Evolutionary conservation across 371 early-diverging fungal genomes (phyloP).

Genomic region (Syncephalis plumigaleata): DNA sequence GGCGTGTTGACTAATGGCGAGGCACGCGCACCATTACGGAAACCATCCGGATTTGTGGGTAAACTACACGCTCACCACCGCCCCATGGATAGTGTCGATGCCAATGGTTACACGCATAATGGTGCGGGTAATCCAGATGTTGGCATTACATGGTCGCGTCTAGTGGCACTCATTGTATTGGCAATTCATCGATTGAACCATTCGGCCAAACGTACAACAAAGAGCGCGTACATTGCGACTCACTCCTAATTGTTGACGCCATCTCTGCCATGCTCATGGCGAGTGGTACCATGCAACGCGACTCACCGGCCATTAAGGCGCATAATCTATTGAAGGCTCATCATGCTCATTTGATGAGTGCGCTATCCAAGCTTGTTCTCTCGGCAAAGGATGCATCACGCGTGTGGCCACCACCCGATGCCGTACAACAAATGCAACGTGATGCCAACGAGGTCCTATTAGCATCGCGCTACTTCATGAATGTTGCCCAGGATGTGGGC

Average conservation of each 20-base stretch:
- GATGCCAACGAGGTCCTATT: conserved; percentile 47
- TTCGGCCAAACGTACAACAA: conserved; percentile 35
- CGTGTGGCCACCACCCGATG: conserved; percentile 64
- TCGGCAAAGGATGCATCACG: conserved; percentile 67
- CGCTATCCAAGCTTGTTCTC: conserved; percentile 64
- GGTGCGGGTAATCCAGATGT: neutral
- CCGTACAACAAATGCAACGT: conserved; percentile 34
- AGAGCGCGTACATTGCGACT: conserved; percentile 33
- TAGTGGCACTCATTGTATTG: conserved; percentile 41
- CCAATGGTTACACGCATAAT: conserved; percentile 4
- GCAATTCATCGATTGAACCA: conserved; percentile 41
- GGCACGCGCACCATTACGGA: conserved; percentile 2
- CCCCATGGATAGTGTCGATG: conserved; percentile 6
- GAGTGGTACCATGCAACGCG: conserved; percentile 53
- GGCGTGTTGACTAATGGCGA: conserved; percentile 3
- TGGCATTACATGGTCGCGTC: conserved; percentile 36
- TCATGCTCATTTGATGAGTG: conserved; percentile 62
- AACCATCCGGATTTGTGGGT: conserved; percentile 9
- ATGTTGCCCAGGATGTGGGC: conserved; percentile 48
- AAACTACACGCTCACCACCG: conserved; percentile 2
- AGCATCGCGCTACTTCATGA: conserved; percentile 56
- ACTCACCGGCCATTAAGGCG: conserved; percentile 35
- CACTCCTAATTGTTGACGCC: conserved; percentile 44
- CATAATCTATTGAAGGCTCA: conserved; percentile 45
- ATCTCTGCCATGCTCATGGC: conserved; percentile 70